Evolutionary conservation across 352 stramenopile genomes (phyloP), one percentile per base, ranked within the genome.

Genomic region (Phytophthora pistaciae): DNA sequence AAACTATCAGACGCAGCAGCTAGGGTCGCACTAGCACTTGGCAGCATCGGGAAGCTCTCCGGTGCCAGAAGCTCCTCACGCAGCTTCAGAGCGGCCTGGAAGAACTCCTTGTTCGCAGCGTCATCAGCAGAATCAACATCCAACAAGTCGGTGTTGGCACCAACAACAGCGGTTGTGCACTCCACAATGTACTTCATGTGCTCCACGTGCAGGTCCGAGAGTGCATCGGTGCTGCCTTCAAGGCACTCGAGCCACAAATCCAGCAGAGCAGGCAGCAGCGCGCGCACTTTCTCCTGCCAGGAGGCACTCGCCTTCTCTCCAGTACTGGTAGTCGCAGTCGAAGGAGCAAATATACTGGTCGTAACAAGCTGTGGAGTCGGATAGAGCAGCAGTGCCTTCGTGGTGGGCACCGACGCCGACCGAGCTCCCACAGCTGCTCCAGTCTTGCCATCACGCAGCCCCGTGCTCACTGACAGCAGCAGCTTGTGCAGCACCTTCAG

Each of bases 171-270:
- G 2, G 84, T 87, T 9, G 75, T 70, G 60, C 84, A 88, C 74
- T 94, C 85, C n/a, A 93, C 80, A 62, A 94, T 87, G 54, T 87
- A 86, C 66, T 90, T 81, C 77, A 96, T 86, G 74, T 93, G 84
- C 68, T 92, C 82, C 13, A 93, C 56, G 48, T 87, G 85, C 10
- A 84, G 73, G n/a, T 93, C 82, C 14, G 80, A 81, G 1, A 94
- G 74, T 11, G 77, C 72, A 29, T 94, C 87, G 0, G 60, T 68
- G 20, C 85, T 84, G 31, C 77, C 80, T 21, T 92, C 85, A 0
- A 87, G 29, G 48, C 82, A 93, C 56, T 94, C 87, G 13, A 96
- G 74, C 89, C 89, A 96, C 56, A 96, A 75, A 40, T 92, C 83
- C 1, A 93, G 68, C 33, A 96, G 65, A 13, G 84, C 77, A 11